phyloP scores from a whole-genome alignment of 352 stramenopile genomes.

The Phytophthora tentaculata region DNA sequence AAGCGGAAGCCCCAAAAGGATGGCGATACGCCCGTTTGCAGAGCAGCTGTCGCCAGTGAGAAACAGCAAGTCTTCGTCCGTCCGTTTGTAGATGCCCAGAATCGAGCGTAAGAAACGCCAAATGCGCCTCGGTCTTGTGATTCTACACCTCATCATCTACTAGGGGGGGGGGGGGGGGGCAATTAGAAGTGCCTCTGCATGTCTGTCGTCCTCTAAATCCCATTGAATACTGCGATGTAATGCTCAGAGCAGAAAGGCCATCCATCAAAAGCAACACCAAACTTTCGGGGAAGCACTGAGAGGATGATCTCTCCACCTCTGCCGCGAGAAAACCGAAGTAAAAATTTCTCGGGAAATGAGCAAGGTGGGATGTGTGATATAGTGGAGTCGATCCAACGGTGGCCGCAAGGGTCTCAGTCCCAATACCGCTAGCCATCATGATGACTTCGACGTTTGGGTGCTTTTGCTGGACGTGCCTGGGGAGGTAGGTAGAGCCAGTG shows the following conservation, averaged over 20 bases:
- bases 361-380: conserved; percentile 5
- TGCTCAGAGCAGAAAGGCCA: neutral
- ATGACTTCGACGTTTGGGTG: too few relatives aligned
- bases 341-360: conserved; percentile 5
- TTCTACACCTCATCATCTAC: neutral
- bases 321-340: neutral
- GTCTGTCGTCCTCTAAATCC: neutral
- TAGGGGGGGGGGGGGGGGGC: neutral
- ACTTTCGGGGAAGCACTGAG: neutral
- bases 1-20: neutral
- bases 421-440: conserved; percentile 4
- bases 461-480: too few relatives aligned
- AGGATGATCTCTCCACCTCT: neutral
- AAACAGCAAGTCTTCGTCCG: too few relatives aligned
- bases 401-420: neutral
- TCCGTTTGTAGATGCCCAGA: neutral
- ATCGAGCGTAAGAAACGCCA: neutral
- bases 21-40: too few relatives aligned
- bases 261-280: neutral
- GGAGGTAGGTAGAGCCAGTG: too few relatives aligned
- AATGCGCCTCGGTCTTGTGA: neutral
- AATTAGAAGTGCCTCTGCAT: neutral
- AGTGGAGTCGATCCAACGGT: neutral
- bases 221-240: neutral
- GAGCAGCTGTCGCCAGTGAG: too few relatives aligned